Evolutionary conservation across 1,284 basidiomycete genomes (phyloP).

Genomic region (Fistulinella cinereoalba): DNA sequence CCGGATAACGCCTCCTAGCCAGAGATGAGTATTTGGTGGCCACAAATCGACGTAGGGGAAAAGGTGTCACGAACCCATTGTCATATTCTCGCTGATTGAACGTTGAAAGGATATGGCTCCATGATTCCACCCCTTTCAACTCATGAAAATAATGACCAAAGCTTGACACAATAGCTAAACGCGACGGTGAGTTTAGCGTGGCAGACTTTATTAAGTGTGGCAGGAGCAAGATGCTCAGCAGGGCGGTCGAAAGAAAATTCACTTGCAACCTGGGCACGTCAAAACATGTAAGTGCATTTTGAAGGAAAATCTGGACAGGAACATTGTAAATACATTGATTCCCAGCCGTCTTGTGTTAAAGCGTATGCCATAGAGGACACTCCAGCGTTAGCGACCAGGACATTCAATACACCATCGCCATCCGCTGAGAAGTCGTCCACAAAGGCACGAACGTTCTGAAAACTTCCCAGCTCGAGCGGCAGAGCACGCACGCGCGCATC

Average conservation of each 20-base stretch:
- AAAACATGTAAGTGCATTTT: too few relatives aligned
- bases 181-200: constrained; percentile 9
- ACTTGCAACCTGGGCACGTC: constrained; percentile 29
- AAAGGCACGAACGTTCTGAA: constrained; percentile 18
- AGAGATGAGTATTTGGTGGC: too few relatives aligned
- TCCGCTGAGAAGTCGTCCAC: constrained; percentile 15
- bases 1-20: constrained; percentile 26
- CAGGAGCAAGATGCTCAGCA: constrained; percentile 21
- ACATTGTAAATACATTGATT: constrained; percentile 18
- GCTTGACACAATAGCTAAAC: constrained; percentile 23
- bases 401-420: constrained; percentile 8
- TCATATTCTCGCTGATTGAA: constrained; percentile 11
- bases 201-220: constrained; percentile 18
- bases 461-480: constrained; percentile 18
- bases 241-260: constrained; percentile 24
- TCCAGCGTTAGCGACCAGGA: constrained; percentile 24
- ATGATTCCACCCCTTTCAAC: constrained; percentile 6
- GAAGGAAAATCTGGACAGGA: neutral
- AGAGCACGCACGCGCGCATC: constrained; percentile 7
- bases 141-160: constrained; percentile 5
- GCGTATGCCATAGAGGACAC: constrained; percentile 6
- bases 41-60: too few relatives aligned
- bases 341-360: constrained; percentile 21
- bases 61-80: neutral
- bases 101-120: constrained; percentile 10